Conservation (phyloP, 352 stramenopile species). For the Phytophthora litchii region DNA sequence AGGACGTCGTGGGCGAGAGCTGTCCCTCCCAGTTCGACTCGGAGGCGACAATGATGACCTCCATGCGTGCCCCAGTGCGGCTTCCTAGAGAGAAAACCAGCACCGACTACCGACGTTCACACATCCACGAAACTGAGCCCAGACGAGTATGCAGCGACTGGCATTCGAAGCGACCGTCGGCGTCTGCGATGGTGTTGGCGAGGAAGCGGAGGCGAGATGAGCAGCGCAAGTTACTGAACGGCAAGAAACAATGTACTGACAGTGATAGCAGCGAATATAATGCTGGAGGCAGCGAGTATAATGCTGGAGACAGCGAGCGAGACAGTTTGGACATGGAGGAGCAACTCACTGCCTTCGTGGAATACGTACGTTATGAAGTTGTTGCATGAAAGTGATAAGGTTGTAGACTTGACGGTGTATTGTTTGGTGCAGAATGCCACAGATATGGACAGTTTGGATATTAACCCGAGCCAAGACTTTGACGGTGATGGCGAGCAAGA, state of each 20-base stretch:
- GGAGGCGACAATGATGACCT: slow-evolving; percentile 20
- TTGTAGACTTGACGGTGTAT: slow-evolving; percentile 4
- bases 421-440: slow-evolving; percentile 39
- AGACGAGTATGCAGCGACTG: slow-evolving; percentile 5
- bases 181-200: slow-evolving; percentile 36
- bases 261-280: slow-evolving; percentile 37
- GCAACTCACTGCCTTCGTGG: slow-evolving; percentile 57
- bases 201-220: slow-evolving; percentile 40
- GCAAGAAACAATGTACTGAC: slow-evolving; percentile 28
- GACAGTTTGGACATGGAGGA: slow-evolving; percentile 49
- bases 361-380: slow-evolving; percentile 54
- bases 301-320: slow-evolving; percentile 30
- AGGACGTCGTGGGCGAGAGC: slow-evolving; percentile 44
- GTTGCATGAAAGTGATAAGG: neutral
- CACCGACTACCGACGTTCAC: too few species aligned
- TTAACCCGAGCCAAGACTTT: slow-evolving; percentile 70
- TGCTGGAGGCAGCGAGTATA: slow-evolving; percentile 30
- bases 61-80: slow-evolving; percentile 12
- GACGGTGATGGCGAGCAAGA: slow-evolving; percentile 35
- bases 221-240: slow-evolving; percentile 27
- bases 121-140: too few species aligned
- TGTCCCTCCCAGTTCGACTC: slow-evolving; percentile 34
- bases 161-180: slow-evolving; percentile 26
- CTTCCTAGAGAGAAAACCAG: neutral
- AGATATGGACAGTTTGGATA: slow-evolving; percentile 69